These are phyloP conservation scores for Chernovozyma aurita DNA, from an alignment of 1,139 yeast species.

Conservation along the genomic window DNA sequence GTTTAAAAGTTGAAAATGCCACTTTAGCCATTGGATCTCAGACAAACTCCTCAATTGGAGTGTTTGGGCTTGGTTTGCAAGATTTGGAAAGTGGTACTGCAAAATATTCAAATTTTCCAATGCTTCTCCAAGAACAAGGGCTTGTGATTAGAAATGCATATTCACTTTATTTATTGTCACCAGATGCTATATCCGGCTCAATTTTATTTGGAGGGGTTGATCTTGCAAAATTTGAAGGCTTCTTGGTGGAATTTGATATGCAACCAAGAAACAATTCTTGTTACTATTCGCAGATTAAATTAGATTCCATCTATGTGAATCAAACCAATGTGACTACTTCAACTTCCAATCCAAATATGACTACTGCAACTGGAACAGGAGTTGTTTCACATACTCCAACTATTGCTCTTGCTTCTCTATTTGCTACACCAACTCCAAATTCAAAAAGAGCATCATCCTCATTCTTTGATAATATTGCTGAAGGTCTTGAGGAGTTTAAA, in stretches of 20 bases:
- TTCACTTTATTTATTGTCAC: conserved; percentile 48
- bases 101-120: conserved; percentile 54
- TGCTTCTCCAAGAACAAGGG: conserved; percentile 48
- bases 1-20: conserved; percentile 32
- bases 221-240: conserved; percentile 47
- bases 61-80: conserved; percentile 54
- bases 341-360: background rate
- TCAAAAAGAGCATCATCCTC: no score
- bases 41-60: conserved; percentile 52
- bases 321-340: background rate
- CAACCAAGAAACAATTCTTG: conserved; percentile 13
- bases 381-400: background rate
- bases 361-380: background rate
- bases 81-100: conserved; percentile 15
- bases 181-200: conserved; percentile 38
- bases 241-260: conserved; percentile 23
- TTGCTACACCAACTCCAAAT: background rate
- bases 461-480: no score
- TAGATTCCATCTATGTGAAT: conserved; percentile 12
- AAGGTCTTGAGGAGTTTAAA: background rate
- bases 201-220: conserved; percentile 60
- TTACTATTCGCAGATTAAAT: conserved; percentile 19
- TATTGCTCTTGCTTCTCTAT: background rate
- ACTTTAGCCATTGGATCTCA: conserved; percentile 54
- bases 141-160: conserved; percentile 44